A percentile compares a stretch with the other conserved stretches of the same genome.
Evolutionary conservation across 495 filamentous ascomycete genomes (phyloP).

Genomic region (Geoglossum glabrum): DNA sequence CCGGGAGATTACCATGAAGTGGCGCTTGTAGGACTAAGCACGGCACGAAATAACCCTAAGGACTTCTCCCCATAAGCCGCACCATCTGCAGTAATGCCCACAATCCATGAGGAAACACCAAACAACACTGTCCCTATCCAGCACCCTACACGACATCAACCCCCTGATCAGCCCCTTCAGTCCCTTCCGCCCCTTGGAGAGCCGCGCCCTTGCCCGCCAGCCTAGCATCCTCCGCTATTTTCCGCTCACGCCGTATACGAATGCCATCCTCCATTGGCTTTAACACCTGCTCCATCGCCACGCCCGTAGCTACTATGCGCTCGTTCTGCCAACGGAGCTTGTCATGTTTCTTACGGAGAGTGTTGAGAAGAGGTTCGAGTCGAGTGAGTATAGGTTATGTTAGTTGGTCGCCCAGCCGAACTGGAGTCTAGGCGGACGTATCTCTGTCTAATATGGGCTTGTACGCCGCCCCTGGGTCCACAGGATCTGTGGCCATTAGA

Average conservation of each 20-base stretch:
- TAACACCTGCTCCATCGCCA: slow-evolving; percentile 13
- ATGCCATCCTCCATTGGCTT: slow-evolving; percentile 15
- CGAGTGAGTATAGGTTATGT: slow-evolving; percentile 9
- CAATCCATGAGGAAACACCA: not conserved
- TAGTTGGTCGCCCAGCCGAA: not conserved
- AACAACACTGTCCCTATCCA: not conserved
- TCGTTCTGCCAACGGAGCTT: slow-evolving; percentile 13
- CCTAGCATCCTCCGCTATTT: slow-evolving; percentile 6
- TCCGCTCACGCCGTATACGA: slow-evolving; percentile 12
- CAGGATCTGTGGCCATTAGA: not conserved
- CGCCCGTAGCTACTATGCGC: slow-evolving; percentile 9
- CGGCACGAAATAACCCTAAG: too few relatives aligned
- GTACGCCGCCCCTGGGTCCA: not conserved
- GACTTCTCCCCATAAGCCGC: not conserved
- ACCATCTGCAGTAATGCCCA: not conserved
- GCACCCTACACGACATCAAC: not conserved
- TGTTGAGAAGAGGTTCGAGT: slow-evolving; percentile 10
- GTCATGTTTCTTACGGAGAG: slow-evolving; percentile 12
- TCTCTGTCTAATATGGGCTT: not conserved
- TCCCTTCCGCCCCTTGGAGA: not conserved
- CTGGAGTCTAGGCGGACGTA: not conserved
- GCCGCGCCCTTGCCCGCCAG: not conserved
- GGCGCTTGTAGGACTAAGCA: too few relatives aligned
- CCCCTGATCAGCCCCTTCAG: not conserved
- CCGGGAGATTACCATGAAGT: too few relatives aligned